Base-by-base conservation (phyloP, 176 grass and related monocot species). In the Lolium perenne region DNA sequence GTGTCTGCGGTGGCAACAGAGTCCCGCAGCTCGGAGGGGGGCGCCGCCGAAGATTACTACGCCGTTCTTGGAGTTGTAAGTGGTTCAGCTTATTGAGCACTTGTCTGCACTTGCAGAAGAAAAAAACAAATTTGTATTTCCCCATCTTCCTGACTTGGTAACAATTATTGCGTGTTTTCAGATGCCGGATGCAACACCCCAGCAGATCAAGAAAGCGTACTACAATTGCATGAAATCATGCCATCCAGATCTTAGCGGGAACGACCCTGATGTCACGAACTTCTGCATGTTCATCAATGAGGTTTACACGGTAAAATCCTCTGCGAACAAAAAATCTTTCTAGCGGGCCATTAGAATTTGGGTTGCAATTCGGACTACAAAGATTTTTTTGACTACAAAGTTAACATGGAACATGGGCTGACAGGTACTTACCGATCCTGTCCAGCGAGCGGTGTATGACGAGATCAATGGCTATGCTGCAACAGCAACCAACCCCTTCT, bases 281-380 rank as follows among this genome's bases (percentile, higher is more conserved):
- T 99, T 99, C 87, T 99, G 97, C 82, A 99, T 99, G 92, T 99
- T 99, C 80, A 93, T 99, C 84, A 99, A 99, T 8, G 97, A 99
- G 26, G 90, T 99, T 64, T 99, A 99, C 86, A 85, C 94, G 88
- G 97, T 99, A 87, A 21, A 21, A 32, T 59, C 25, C 57, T 0
- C 11, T 35, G n/a, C 7, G 4, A 75, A 35, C 38, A 90, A 35
- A 35, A 35, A 3, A 35, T 3, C 32, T 35, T 35, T 35, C 32
- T 35, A 35, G 32, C 32, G 32, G 32, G 32, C 32, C 32, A 35
- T 35, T 35, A 35, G 32, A 35, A 35, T 35, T 35, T 35, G 32
- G 41, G 41, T 60, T 68, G 20, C 40, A 72, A 86, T 82, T 15
- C 29, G 83, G 0, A 67, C 35, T 81, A 61, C 2, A 35, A 35